Evolutionary conservation across 441 rosid species (phyloP).

Genomic region (Eutrema salsugineum): DNA sequence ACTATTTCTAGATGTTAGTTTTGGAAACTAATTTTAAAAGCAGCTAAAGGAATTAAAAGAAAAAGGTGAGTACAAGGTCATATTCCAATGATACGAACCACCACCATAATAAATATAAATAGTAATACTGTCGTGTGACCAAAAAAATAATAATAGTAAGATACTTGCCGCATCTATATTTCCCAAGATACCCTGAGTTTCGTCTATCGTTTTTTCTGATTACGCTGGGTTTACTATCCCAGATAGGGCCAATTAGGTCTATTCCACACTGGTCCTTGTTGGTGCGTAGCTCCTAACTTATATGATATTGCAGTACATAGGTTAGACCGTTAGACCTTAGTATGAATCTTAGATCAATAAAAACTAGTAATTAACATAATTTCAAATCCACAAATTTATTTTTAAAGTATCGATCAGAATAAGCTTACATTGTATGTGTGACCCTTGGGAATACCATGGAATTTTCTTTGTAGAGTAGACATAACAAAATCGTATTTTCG

Average conservation of each 20-base stretch:
- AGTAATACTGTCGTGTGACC: background rate
- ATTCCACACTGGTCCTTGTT: background rate
- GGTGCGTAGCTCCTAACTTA: background rate
- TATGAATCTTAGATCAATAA: background rate
- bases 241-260: constrained; percentile 38
- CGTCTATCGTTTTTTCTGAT: constrained; percentile 6
- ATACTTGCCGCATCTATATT: background rate
- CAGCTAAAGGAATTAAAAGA: constrained; percentile 41
- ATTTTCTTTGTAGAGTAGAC: background rate
- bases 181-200: constrained; percentile 32
- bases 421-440: background rate
- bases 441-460: background rate
- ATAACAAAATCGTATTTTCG: background rate
- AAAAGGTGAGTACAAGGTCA: constrained; percentile 62
- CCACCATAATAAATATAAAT: constrained; percentile 38
- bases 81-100: constrained; percentile 72
- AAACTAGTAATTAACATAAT: background rate
- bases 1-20: constrained; percentile 35
- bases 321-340: background rate
- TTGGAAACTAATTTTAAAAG: constrained; percentile 43
- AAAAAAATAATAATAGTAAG: background rate
- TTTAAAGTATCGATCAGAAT: background rate
- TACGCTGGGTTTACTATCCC: background rate
- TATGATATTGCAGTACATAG: background rate
- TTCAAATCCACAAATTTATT: background rate